A percentile compares a stretch with the other conserved stretches of the same genome.
phyloP scores from a whole-genome alignment of 192 early-diverging fungal genomes.

The Backusella sp. region DNA sequence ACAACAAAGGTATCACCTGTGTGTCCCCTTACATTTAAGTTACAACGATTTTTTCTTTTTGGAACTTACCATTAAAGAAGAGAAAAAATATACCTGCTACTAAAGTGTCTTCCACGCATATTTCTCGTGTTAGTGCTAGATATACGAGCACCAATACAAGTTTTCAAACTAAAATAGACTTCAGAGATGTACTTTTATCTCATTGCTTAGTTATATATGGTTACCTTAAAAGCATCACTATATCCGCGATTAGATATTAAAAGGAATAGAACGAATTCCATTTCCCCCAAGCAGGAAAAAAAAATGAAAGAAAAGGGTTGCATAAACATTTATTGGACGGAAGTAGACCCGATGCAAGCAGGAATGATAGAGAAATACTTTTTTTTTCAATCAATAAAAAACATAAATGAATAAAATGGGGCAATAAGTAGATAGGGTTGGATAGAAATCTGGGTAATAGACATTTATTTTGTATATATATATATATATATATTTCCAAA shows the following conservation, averaged over 20 bases:
- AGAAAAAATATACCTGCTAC: neutral
- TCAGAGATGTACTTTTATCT: neutral
- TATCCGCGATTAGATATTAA: neutral
- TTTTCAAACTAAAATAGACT: neutral
- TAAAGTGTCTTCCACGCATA: neutral
- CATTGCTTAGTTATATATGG: neutral
- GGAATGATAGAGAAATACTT: neutral
- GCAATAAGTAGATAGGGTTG: neutral
- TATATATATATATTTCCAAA: constrained; percentile 5
- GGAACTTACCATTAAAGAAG: neutral
- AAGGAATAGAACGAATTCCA: neutral
- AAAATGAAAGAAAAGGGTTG: neutral
- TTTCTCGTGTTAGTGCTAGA: neutral
- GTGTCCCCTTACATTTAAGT: neutral
- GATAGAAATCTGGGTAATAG: constrained; percentile 1
- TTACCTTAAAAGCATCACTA: neutral
- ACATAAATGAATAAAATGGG: neutral
- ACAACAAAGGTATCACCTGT: neutral
- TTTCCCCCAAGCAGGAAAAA: neutral
- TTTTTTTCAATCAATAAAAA: neutral
- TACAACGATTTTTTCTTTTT: constrained; percentile 8
- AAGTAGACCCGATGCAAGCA: neutral
- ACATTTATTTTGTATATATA: constrained; percentile 7
- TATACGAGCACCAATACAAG: neutral
- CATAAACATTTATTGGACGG: neutral